Percentiles rank a stretch among this genome's conserved stretches.
phyloP scores from a whole-genome alignment of 1,284 basidiomycete species.

The Agaricales sp. region DNA sequence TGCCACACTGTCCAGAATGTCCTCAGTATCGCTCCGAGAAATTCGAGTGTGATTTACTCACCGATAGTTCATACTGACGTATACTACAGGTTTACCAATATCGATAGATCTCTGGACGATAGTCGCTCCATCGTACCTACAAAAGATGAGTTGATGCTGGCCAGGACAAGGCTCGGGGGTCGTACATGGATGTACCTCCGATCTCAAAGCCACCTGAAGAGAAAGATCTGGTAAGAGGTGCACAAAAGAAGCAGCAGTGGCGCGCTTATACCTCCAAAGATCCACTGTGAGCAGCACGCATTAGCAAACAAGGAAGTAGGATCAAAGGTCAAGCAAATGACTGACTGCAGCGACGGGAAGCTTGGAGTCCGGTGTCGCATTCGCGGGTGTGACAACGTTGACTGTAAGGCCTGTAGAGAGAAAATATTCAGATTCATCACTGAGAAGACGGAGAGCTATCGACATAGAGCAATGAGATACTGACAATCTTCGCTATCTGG shows the following conservation, averaged over 20 bases:
- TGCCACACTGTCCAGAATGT: neutral
- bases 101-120: constrained; percentile 39
- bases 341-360: constrained; percentile 49
- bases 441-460: constrained; percentile 6
- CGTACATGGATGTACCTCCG: constrained; percentile 27
- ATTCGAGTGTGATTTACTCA: constrained; percentile 7
- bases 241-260: neutral
- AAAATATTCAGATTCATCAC: constrained; percentile 7
- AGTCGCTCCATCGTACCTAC: constrained; percentile 30
- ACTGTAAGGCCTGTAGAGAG: constrained; percentile 35
- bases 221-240: neutral
- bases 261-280: constrained; percentile 36
- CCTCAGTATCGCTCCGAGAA: too few species aligned
- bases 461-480: constrained; percentile 13
- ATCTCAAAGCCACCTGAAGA: constrained; percentile 31
- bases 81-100: constrained; percentile 37
- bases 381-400: constrained; percentile 42
- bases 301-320: constrained; percentile 5
- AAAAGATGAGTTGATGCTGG: too few species aligned
- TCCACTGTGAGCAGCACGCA: constrained; percentile 29
- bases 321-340: too few species aligned
- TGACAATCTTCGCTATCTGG: constrained; percentile 39
- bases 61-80: constrained; percentile 51
- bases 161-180: too few species aligned
- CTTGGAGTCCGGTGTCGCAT: constrained; percentile 24